Conservation (phyloP, 352 stramenopile species). For the Phytophthora cactorum region DNA sequence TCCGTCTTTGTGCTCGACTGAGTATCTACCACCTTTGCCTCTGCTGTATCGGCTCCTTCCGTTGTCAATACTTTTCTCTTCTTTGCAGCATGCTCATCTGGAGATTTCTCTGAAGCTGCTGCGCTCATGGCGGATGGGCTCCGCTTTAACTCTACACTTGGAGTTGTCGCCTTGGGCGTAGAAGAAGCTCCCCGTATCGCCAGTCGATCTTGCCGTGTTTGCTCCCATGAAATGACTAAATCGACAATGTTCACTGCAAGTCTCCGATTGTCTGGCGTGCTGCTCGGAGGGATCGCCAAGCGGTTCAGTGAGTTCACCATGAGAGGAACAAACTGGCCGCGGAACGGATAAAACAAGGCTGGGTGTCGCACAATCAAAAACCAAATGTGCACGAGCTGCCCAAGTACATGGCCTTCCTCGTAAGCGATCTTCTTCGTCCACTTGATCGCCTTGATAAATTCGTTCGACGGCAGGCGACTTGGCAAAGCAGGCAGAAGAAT, state of each 20-base stretch:
- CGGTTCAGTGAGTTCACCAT: conserved; percentile 97
- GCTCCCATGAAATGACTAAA: conserved; percentile 96
- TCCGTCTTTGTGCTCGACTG: conserved; percentile 14
- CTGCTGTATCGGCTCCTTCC: conserved; percentile 16
- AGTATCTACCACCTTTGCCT: conserved; percentile 27
- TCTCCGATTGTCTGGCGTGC: conserved; percentile 91
- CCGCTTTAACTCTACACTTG: conserved; percentile 46
- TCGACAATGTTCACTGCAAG: conserved; percentile 96
- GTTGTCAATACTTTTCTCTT: conserved; percentile 54
- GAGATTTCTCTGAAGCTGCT: conserved; percentile 15
- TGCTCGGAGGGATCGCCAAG: conserved; percentile 95
- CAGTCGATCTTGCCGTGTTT: conserved; percentile 81
- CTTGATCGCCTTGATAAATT: conserved; percentile 97
- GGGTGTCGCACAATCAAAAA: conserved; percentile 96
- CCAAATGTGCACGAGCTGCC: conserved; percentile 98
- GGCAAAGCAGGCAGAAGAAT: conserved; percentile 95
- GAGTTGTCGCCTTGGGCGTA: conserved; percentile 18
- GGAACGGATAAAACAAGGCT: conserved; percentile 93
- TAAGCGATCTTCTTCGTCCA: conserved; percentile 98
- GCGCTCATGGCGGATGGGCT: conserved; percentile 29
- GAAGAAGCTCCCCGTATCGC: conserved; percentile 25
- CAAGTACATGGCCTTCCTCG: conserved; percentile 96
- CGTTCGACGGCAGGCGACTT: conserved; percentile 86
- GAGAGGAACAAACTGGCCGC: conserved; percentile 93
- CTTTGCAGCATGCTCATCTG: conserved; percentile 41